phyloP scores from a whole-genome alignment of 441 rosid genomes.

The Gossypium lobatum region DNA sequence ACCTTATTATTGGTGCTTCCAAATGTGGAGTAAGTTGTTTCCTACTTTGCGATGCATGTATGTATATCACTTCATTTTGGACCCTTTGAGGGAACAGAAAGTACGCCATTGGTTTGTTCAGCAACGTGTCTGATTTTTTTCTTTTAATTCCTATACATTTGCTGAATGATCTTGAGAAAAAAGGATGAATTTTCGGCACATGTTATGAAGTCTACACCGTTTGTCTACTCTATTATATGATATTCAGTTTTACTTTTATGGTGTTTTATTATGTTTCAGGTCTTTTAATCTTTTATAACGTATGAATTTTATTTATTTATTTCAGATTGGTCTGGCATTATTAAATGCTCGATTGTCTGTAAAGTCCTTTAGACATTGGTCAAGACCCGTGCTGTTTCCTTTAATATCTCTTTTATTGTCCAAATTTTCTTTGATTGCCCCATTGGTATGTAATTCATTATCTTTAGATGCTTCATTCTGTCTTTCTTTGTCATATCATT shows the following conservation, averaged over 20 bases:
- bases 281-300: neutral
- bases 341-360: slow-evolving; percentile 76
- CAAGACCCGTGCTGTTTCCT: slow-evolving; percentile 54
- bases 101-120: neutral
- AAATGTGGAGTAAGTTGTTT: slow-evolving; percentile 52
- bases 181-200: neutral
- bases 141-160: neutral
- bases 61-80: neutral
- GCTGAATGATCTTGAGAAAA: neutral
- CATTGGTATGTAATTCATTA: slow-evolving; percentile 54
- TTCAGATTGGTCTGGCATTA: slow-evolving; percentile 70
- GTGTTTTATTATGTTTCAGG: neutral
- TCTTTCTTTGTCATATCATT: slow-evolving; percentile 12
- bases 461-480: neutral
- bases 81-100: slow-evolving; percentile 8
- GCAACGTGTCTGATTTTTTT: no score
- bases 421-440: slow-evolving; percentile 71
- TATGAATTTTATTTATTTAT: slow-evolving; percentile 3
- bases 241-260: neutral
- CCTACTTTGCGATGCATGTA: slow-evolving; percentile 1
- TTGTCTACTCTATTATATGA: neutral
- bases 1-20: slow-evolving; percentile 71
- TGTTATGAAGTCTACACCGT: neutral
- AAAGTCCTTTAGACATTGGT: slow-evolving; percentile 69
- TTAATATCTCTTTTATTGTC: slow-evolving; percentile 71